A percentile compares a stretch with the other conserved stretches of the same genome.
phyloP scores from a whole-genome alignment of 441 rosid species.

The Corymbia calophylla region DNA sequence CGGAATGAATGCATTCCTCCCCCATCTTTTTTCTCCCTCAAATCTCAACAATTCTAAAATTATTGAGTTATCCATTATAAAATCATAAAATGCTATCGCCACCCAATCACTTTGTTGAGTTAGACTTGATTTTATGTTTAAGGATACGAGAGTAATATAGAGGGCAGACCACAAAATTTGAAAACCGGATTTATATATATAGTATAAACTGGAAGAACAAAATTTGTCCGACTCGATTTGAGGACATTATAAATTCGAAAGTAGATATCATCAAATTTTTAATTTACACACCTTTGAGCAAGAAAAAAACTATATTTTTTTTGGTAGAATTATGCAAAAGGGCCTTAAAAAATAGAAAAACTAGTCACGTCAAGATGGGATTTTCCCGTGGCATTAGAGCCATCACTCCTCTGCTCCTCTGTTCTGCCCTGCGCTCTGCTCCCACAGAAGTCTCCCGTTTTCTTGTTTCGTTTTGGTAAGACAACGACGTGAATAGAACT shows the following conservation, averaged over 20 bases:
- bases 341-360: not conserved
- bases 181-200: not conserved
- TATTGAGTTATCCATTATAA: not conserved
- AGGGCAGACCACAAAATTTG: not conserved
- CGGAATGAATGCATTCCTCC: not conserved
- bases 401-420: not conserved
- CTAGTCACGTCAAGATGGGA: not conserved
- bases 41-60: not conserved
- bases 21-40: not conserved
- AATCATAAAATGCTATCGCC: fast-evolving
- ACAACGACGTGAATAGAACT: not conserved
- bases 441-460: not conserved
- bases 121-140: not conserved
- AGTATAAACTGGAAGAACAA: too few species aligned
- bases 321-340: not conserved
- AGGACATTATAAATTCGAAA: not conserved
- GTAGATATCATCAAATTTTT: not conserved
- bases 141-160: fast-evolving
- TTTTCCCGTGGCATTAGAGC: not conserved
- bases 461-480: not conserved
- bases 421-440: not conserved
- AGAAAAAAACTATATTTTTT: not conserved
- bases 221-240: not conserved
- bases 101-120: fast-evolving
- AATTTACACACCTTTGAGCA: not conserved